These are phyloP conservation scores for Kwoniella pini DNA, from an alignment of 768 basidiomycete species.

Conservation along the genomic window DNA sequence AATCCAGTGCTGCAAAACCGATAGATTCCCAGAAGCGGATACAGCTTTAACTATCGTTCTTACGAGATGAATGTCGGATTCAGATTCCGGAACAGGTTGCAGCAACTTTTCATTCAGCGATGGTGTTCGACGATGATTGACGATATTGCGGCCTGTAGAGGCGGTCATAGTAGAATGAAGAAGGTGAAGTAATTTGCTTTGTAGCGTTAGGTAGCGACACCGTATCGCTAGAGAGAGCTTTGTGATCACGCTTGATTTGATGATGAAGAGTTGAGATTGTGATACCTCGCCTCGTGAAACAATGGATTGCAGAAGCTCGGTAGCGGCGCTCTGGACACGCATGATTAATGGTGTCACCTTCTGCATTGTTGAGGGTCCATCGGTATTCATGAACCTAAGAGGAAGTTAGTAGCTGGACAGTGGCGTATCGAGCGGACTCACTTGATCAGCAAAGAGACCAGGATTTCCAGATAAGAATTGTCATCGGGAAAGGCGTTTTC, in stretches of 20 bases:
- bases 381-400: conserved; percentile 14
- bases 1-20: conserved; percentile 90
- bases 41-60: conserved; percentile 83
- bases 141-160: background rate
- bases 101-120: conserved; percentile 9
- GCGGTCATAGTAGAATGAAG: conserved; percentile 74
- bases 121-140: conserved; percentile 28
- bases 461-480: conserved; percentile 67
- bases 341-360: conserved; percentile 2
- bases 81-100: conserved; percentile 1
- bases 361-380: background rate
- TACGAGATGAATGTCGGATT: conserved; percentile 60
- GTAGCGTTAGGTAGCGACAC: conserved; percentile 70
- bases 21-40: conserved; percentile 65
- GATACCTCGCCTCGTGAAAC: conserved; percentile 80
- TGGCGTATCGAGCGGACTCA: too few species aligned
- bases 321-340: conserved; percentile 67
- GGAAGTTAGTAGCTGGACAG: background rate
- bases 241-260: conserved; percentile 68
- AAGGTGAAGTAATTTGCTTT: conserved; percentile 89
- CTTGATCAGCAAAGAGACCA: conserved; percentile 74
- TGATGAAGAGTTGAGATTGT: conserved; percentile 62
- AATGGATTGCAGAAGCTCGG: conserved; percentile 81
- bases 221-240: conserved; percentile 78
- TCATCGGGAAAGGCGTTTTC: conserved; percentile 49